Evolutionary conservation across 2,329 filamentous ascomycete genomes (phyloP), one percentile per base, ranked within the genome.

Genomic region (Neoascochyta sp.): DNA sequence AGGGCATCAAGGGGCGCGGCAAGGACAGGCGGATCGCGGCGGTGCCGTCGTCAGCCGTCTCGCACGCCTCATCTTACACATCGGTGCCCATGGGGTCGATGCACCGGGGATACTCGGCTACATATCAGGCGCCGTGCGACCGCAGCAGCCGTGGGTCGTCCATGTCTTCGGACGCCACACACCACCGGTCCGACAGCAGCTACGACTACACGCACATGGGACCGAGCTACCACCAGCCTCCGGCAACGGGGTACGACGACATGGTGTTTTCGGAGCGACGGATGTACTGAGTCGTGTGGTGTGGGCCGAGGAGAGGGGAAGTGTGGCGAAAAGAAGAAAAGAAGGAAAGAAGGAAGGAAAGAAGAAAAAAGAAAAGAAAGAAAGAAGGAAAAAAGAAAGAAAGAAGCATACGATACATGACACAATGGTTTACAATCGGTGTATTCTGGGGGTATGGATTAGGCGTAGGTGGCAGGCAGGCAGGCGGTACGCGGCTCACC

Each of bases 1-100:
- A 95, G 64, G 92, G 92, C 1, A 95, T 96, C 70, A 96, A 95
- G 65, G 92, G 92, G 8, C 80, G 92, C 24, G 92, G 92, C 23
- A 92, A 90, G 58, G 85, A 89, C 48, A 74, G 86, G 34, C 80
- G 79, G 35, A 82, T 88, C 45, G 64, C 62, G 23, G 54, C 61
- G 8, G 36, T 54, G 16, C 43, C 55, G 2, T 45, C 51, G 2
- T 53, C 57, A 5, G 46, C 42, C 11, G 41, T 47, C 7, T 45
- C 52, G 3, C 50, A 49, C 32, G 38, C 48, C 2, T 52, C 54
- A 7, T 50, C 48, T 4, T 61, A 54, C 42, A 29, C 43, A 2
- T 24, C 36, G 4, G 22, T 49, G 16, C 45, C 52, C 6, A 43
- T 50, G 13, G 34, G 39, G 5, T 41, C 55, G 2, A 26, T 46